Evolutionary conservation across 495 filamentous ascomycete genomes (phyloP), one percentile per base, ranked within the genome.

Genomic region (Aspergillus heteromorphus): DNA sequence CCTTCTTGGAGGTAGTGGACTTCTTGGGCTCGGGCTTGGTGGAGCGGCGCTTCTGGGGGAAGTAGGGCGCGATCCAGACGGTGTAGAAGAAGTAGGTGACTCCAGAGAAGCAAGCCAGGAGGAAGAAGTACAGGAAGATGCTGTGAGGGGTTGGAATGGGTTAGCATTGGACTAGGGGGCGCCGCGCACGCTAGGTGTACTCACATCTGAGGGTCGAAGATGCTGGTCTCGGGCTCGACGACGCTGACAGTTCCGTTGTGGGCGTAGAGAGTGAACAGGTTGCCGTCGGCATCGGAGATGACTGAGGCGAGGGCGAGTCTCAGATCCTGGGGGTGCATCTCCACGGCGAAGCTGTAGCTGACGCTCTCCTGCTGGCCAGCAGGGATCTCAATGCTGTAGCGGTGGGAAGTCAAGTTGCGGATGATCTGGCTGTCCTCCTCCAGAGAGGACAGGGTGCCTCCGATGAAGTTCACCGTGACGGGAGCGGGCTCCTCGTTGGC

Each of bases 121-220:
- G 90, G 79, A 97, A 83, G 70, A 96, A 83, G 78, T 97, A 98
- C 54, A 98, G 86, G 84, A 98, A 98, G 73, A 96, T 87, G 62
- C 92, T 95, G 50, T 19, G 56, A 27, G 17, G 10, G 45, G 16
- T 25, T 3, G 18, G 45, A 16, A 19, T 3, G 18, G 2, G 47
- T 54, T 53, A 60, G 50, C 20, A 14, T 23, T 20, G 11, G 25
- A 51, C 7, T 17, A 20, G 31, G 17, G 27, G n/a, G n/a, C n/a
- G n/a, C 2, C 11, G 1, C n/a, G n/a, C 1, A 6, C 3, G 10
- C 20, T 10, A 25, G 41, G 11, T 34, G 34, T 17, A 6, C 83
- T 76, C 79, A 96, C 92, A 96, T 92, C 67, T 97, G 92, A 50
- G 93, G 93, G 68, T 98, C 93, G 60, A 98, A 87, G 66, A 98